These are phyloP conservation scores for Arctium lappa DNA, from an alignment of 129 eudicot genomes.

Conservation along the genomic window DNA sequence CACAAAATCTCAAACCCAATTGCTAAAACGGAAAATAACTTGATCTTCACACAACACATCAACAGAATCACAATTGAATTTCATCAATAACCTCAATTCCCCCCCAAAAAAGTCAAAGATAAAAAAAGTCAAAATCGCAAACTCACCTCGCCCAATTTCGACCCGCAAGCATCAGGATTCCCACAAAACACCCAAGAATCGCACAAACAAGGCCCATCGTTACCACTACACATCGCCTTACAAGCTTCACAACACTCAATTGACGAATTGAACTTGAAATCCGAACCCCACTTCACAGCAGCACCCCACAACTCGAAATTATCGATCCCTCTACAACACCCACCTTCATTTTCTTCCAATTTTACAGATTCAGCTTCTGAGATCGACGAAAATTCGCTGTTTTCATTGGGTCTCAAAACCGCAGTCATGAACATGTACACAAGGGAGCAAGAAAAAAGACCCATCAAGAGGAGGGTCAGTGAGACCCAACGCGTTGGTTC, in stretches of 20 bases:
- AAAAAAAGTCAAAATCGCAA: constrained; percentile 23
- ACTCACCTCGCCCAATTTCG: constrained; percentile 88
- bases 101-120: not conserved
- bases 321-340: constrained; percentile 84
- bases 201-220: constrained; percentile 89
- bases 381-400: not conserved
- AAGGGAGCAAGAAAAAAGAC: constrained; percentile 52
- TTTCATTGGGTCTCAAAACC: constrained; percentile 39
- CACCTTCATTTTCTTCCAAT: constrained; percentile 31
- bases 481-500: constrained; percentile 58
- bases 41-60: not conserved
- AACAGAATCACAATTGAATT: not conserved
- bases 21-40: not conserved
- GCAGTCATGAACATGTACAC: constrained; percentile 59
- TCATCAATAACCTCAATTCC: not conserved
- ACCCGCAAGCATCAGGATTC: constrained; percentile 61
- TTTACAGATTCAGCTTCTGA: constrained; percentile 24
- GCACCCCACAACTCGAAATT: constrained; percentile 86
- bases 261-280: constrained; percentile 69
- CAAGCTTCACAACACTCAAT: constrained; percentile 84
- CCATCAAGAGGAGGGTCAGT: constrained; percentile 51
- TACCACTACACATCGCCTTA: constrained; percentile 72
- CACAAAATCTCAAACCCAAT: not conserved
- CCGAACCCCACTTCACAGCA: constrained; percentile 93
- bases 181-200: constrained; percentile 98